Conservation (phyloP, 1,139 yeast genomes). For the Hansenula anomala region DNA sequence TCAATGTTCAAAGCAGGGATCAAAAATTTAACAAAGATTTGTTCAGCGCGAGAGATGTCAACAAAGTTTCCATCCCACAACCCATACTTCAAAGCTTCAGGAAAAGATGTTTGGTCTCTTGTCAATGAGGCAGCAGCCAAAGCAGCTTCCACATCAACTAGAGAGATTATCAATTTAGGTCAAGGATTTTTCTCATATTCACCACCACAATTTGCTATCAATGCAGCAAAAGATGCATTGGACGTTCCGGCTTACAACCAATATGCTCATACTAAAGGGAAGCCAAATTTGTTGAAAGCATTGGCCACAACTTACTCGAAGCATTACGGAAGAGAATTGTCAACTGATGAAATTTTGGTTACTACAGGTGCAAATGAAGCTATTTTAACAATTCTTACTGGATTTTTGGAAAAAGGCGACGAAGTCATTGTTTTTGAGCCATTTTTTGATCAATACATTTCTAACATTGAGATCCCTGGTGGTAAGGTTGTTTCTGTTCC, state of each 20-base stretch:
- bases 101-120: constrained; percentile 89
- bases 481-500: constrained; percentile 86
- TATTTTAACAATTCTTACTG: constrained; percentile 78
- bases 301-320: constrained; percentile 69
- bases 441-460: constrained; percentile 91
- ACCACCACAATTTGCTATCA: constrained; percentile 85
- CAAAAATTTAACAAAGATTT: background rate
- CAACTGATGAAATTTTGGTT: constrained; percentile 63
- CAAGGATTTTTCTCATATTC: constrained; percentile 96
- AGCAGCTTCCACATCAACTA: constrained; percentile 54
- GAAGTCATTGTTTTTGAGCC: constrained; percentile 98
- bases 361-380: constrained; percentile 99
- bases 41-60: constrained; percentile 12
- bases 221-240: constrained; percentile 77
- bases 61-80: constrained; percentile 20
- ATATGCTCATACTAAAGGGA: constrained; percentile 89
- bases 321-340: constrained; percentile 55
- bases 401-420: constrained; percentile 80
- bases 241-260: constrained; percentile 74
- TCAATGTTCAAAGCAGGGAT: background rate
- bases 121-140: constrained; percentile 93
- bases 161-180: constrained; percentile 81
- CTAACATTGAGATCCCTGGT: constrained; percentile 90
- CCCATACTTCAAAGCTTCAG: constrained; percentile 45
- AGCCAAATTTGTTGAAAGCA: constrained; percentile 66